Conservation (phyloP, 306 rosid species). For the Pyrus pyrifolia region DNA sequence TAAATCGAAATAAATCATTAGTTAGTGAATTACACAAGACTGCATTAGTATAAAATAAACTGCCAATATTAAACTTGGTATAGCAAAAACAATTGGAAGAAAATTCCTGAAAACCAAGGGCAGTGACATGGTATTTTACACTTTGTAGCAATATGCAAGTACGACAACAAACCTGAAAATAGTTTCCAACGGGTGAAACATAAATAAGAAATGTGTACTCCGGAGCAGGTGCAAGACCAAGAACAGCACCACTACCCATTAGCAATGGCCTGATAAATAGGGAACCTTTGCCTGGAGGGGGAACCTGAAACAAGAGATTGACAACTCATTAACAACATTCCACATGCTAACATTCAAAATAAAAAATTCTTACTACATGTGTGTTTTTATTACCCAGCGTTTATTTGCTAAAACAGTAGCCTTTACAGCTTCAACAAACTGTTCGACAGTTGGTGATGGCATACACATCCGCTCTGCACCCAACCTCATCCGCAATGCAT, state of each 20-base stretch:
- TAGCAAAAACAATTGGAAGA: background rate
- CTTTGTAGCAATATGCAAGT: background rate
- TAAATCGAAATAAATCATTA: background rate
- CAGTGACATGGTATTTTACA: background rate
- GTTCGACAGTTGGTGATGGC: conserved; percentile 80
- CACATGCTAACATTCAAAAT: background rate
- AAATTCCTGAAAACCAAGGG: background rate
- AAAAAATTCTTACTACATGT: background rate
- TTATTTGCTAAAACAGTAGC: conserved; percentile 86
- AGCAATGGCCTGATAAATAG: conserved; percentile 90
- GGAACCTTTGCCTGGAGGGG: conserved; percentile 92
- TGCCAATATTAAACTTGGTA: background rate
- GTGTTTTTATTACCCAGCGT: conserved; percentile 59
- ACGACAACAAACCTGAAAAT: conserved; percentile 65
- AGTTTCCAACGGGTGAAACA: conserved; percentile 97
- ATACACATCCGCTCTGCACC: conserved; percentile 98
- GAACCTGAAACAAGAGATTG: conserved; percentile 54
- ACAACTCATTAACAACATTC: conserved; percentile 1
- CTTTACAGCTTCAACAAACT: conserved; percentile 85
- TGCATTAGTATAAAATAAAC: background rate
- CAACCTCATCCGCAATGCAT: conserved; percentile 66
- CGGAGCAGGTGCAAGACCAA: conserved; percentile 95
- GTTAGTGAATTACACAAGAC: background rate
- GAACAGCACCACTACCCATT: conserved; percentile 96
- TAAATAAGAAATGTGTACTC: conserved; percentile 90